Evolutionary conservation across 108 stramenopile genomes (phyloP).

Genomic region (Schizochytrium sp.): DNA sequence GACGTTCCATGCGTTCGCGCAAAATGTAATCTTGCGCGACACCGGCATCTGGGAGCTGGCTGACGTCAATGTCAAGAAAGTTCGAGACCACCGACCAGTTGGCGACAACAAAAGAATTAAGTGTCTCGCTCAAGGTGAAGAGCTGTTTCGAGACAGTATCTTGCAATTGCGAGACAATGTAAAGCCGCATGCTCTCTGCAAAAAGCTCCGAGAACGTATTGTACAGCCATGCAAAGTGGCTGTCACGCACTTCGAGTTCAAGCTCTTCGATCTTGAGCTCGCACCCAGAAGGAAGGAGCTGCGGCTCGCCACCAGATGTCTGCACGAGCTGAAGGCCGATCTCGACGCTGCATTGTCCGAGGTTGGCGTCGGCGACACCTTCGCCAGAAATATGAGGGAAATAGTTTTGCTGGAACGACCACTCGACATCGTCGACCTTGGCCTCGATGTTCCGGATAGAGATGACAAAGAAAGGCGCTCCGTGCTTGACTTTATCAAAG

Average conservation of each 20-base stretch:
- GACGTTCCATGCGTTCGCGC: not conserved
- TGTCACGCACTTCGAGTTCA: not conserved
- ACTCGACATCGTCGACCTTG: not conserved
- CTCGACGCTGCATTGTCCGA: not conserved
- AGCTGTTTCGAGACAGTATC: not conserved
- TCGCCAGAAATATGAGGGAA: not conserved
- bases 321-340: not conserved
- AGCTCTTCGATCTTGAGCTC: not conserved
- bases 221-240: not conserved
- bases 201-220: not conserved
- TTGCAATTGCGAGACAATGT: constrained; percentile 1
- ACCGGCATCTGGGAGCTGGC: not conserved
- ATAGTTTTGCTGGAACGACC: not conserved
- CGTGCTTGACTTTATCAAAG: not conserved
- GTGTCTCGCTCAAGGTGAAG: not conserved
- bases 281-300: not conserved
- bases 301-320: not conserved
- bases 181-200: not conserved
- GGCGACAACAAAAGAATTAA: not conserved
- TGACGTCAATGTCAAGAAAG: not conserved
- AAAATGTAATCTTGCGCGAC: not conserved
- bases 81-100: not conserved
- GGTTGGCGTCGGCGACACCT: not conserved
- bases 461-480: not conserved
- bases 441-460: not conserved